Evolutionary conservation across 495 filamentous ascomycete species (phyloP).

Genomic region (Lophiotrema nucula): DNA sequence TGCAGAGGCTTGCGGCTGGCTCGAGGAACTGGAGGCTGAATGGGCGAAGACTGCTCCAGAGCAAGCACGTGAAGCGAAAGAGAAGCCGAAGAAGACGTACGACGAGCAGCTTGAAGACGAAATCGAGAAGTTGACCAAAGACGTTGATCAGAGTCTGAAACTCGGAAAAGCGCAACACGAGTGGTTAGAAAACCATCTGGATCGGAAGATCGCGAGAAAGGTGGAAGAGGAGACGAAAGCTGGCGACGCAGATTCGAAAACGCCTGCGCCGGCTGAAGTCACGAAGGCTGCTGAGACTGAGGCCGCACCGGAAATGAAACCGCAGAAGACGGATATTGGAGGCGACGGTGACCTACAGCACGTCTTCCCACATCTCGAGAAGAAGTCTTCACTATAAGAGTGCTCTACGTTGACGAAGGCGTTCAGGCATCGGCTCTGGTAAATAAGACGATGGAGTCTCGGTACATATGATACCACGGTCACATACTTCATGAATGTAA

Average conservation of each 20-base stretch:
- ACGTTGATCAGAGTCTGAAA: constrained; percentile 43
- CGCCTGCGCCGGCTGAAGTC: too few relatives aligned
- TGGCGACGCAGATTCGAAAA: not conserved
- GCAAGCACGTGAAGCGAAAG: constrained; percentile 22
- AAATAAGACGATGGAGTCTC: too few relatives aligned
- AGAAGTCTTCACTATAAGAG: constrained; percentile 16
- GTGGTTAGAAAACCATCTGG: constrained; percentile 28
- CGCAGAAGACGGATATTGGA: not conserved
- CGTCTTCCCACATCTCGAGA: constrained; percentile 13
- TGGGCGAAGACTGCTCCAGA: constrained; percentile 58
- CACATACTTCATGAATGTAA: too few relatives aligned
- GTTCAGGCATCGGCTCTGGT: too few relatives aligned
- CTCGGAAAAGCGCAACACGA: constrained; percentile 32
- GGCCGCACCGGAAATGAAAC: not conserved
- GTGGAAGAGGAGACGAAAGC: constrained; percentile 2
- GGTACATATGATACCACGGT: too few relatives aligned
- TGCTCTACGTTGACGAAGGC: not conserved
- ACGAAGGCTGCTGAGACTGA: not conserved
- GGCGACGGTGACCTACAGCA: constrained; percentile 12
- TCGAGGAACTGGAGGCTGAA: constrained; percentile 72
- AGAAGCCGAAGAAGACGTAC: constrained; percentile 34
- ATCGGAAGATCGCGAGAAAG: constrained; percentile 13
- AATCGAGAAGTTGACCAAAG: constrained; percentile 42
- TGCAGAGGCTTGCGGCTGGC: constrained; percentile 80
- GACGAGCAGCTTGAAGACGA: constrained; percentile 54